Base-by-base conservation (phyloP, 768 basidiomycete genomes). In the Russula sp. region DNA sequence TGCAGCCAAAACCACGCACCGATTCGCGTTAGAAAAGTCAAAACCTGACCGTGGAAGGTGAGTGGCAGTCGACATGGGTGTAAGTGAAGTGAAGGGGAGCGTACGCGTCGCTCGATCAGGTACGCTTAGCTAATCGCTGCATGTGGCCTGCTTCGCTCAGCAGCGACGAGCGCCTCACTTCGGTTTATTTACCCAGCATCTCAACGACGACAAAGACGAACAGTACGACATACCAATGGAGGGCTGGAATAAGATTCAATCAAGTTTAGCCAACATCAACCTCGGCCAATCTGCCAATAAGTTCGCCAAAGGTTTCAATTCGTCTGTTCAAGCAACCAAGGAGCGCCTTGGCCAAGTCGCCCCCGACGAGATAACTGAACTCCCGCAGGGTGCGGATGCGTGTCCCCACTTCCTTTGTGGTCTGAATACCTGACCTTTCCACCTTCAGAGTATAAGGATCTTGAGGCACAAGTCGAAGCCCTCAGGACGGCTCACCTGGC, bases 401-500 rank as follows among this genome's bases (percentile, higher is more conserved):
- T 11, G 42, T 32, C 48, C 10, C 20, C 35, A 4, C 29, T 7
- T 49, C n/a, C 20, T 25, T 41, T 6, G n/a, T 20, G 25, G 3
- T 36, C 42, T 13, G 32, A 36, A 48, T 22, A 8, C 59, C 39
- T 42, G 10, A 51, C 22, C 13, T 34, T 36, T 56, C 36, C 42
- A 8, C 49, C 43, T 34, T 20, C 77, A 91, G 96, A 99, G 73
- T 99, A 98, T 81, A 94, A 87, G 70, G 92, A 96, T 71, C 85
- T 99, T 66, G 97, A 99, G 75, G 80, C 86, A 49, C 88, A 93
- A 59, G 97, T 98, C 43, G 97, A 99, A 74, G 93, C 92, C 35
- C 83, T 99, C 56, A 83, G 85, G 66, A 76, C 81, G 48, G 87
- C 91, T 5, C 93, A 96, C 70, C 70, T 87, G 56, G 70, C 81